Conservation (phyloP, 2,329 filamentous ascomycete genomes). For the Hypoxylon sp. region DNA sequence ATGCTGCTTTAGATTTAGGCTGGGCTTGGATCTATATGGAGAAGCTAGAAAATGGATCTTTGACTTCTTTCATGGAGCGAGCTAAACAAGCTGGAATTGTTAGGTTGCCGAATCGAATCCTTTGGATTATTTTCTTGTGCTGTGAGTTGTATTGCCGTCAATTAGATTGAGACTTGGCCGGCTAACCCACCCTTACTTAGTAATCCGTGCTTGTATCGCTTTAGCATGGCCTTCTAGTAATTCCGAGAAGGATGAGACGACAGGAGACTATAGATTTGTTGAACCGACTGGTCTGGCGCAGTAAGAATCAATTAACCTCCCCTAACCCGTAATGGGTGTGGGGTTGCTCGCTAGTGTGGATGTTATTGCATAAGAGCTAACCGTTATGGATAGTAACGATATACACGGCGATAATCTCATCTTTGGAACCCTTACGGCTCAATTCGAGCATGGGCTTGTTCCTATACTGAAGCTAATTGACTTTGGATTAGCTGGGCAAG, state of each 20-base stretch:
- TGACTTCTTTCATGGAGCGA: slow-evolving; percentile 26
- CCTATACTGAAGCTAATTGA: slow-evolving; percentile 18
- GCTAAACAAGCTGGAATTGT: background rate
- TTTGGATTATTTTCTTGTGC: slow-evolving; percentile 32
- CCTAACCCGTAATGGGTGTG: too few relatives aligned
- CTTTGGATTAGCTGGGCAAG: slow-evolving; percentile 4
- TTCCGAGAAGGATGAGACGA: slow-evolving; percentile 25
- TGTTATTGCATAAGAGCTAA: too few relatives aligned
- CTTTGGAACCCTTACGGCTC: slow-evolving; percentile 1
- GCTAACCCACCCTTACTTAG: slow-evolving; percentile 2
- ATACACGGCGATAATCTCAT: slow-evolving; percentile 26
- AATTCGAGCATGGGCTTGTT: background rate
- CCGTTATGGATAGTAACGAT: slow-evolving; percentile 17
- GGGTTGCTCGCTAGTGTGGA: too few relatives aligned
- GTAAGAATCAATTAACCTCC: slow-evolving; percentile 10
- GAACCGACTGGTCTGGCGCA: slow-evolving; percentile 15
- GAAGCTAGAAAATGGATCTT: slow-evolving; percentile 28
- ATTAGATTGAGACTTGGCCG: background rate
- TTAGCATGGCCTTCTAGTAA: slow-evolving; percentile 22
- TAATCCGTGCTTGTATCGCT: slow-evolving; percentile 31
- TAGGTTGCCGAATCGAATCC: slow-evolving; percentile 28
- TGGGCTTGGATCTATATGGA: slow-evolving; percentile 37
- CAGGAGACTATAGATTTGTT: background rate
- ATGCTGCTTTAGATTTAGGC: background rate
- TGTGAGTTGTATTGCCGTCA: slow-evolving; percentile 15